Conservation (phyloP, 108 stramenopile species). For the Skeletonema marinoi region DNA sequence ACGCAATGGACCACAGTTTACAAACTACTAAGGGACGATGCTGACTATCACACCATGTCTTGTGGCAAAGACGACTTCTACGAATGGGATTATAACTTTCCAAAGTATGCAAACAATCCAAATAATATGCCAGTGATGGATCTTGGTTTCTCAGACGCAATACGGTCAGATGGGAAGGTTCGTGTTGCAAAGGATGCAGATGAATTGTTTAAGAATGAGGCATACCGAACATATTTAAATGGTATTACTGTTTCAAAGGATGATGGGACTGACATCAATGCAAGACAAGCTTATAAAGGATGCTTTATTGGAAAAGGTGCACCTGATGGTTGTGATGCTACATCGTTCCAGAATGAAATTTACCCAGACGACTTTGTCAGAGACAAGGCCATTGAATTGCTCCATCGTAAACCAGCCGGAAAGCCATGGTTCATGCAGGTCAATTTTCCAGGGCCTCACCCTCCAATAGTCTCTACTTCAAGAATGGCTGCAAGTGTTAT, state of each 20-base stretch:
- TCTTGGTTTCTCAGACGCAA: constrained; percentile 29
- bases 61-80: constrained; percentile 41
- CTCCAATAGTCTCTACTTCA: constrained; percentile 18
- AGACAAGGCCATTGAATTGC: constrained; percentile 19
- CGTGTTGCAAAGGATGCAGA: constrained; percentile 15
- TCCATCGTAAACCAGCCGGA: constrained; percentile 4
- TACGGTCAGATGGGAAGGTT: constrained; percentile 22
- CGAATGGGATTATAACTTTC: constrained; percentile 13
- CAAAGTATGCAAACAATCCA: neutral
- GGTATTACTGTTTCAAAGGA: neutral
- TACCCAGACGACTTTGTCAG: constrained; percentile 33
- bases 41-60: constrained; percentile 26
- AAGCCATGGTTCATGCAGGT: constrained; percentile 42
- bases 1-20: constrained; percentile 19
- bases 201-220: constrained; percentile 11
- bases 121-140: constrained; percentile 7
- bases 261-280: constrained; percentile 24
- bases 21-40: constrained; percentile 23
- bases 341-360: constrained; percentile 16
- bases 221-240: constrained; percentile 27
- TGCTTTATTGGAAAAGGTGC: constrained; percentile 11
- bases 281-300: constrained; percentile 16
- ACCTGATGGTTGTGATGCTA: constrained; percentile 14
- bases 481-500: constrained; percentile 14
- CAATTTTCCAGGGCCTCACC: constrained; percentile 36